Evolutionary conservation across 176 grass and related monocot species (phyloP).

Genomic region (maize (Zea mays)): Zm-B73-REFERENCE-NAM-5.0 NC_050096.1:78547001-78547500

Average conservation of each 20-base stretch:
- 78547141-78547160: conserved; percentile 52
- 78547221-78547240: conserved; percentile 47
- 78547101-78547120: conserved; percentile 46
- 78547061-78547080: conserved; percentile 65
- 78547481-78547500: not conserved
- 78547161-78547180: conserved; percentile 64
- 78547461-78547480: not conserved
- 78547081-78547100: conserved; percentile 58
- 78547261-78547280: not conserved
- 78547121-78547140: conserved; percentile 55
- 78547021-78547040: conserved; percentile 59
- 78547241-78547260: conserved; percentile 45
- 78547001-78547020: conserved; percentile 59
- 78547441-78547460: not conserved
- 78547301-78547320: not conserved
- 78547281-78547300: conserved; percentile 18
- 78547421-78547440: not conserved
- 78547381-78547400: not conserved
- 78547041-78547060: conserved; percentile 60
- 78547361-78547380: conserved; percentile 9
- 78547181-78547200: conserved; percentile 49
- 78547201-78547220: conserved; percentile 48
- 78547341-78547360: conserved; percentile 11
- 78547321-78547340: not conserved
- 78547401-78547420: not conserved